These are phyloP conservation scores for Rhizopogon vulgaris DNA, from an alignment of 768 basidiomycete genomes.

Conservation along the genomic window DNA sequence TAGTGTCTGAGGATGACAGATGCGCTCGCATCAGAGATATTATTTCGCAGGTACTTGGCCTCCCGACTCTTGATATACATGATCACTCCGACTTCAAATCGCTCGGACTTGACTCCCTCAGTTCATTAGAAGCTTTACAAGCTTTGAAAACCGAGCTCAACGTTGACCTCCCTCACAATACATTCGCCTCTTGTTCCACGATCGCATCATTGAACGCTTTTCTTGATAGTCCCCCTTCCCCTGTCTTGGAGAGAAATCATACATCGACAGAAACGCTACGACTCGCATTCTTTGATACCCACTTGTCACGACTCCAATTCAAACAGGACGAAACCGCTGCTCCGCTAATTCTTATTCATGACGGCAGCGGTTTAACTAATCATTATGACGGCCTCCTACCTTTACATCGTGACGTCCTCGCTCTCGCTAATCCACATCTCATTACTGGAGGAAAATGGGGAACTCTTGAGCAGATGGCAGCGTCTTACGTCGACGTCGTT, in stretches of 20 bases:
- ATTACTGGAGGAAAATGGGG: conserved; percentile 39
- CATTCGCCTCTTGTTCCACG: conserved; percentile 38
- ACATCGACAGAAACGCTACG: background rate
- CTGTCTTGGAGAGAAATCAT: background rate
- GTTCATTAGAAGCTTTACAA: conserved; percentile 55
- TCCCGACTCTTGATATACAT: conserved; percentile 24
- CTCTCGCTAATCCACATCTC: conserved; percentile 52
- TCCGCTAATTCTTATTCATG: conserved; percentile 65
- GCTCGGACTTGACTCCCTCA: conserved; percentile 60
- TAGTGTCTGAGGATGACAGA: conserved; percentile 27
- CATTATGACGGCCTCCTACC: conserved; percentile 43
- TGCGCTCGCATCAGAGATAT: conserved; percentile 28
- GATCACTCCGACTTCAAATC: conserved; percentile 41
- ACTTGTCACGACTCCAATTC: conserved; percentile 23
- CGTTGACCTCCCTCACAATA: conserved; percentile 35
- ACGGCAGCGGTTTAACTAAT: conserved; percentile 59
- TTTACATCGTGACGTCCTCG: conserved; percentile 53
- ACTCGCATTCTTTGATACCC: background rate
- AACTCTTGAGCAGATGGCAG: conserved; percentile 46
- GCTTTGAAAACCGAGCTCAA: conserved; percentile 36
- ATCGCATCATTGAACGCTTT: conserved; percentile 17
- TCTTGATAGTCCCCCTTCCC: conserved; percentile 1
- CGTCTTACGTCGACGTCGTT: conserved; percentile 33
- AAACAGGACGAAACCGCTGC: conserved; percentile 20
- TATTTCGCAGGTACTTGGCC: conserved; percentile 41